Evolutionary conservation across 306 rosid species (phyloP), one percentile per base, ranked within the genome.

Genomic region (Cercis canadensis): DNA sequence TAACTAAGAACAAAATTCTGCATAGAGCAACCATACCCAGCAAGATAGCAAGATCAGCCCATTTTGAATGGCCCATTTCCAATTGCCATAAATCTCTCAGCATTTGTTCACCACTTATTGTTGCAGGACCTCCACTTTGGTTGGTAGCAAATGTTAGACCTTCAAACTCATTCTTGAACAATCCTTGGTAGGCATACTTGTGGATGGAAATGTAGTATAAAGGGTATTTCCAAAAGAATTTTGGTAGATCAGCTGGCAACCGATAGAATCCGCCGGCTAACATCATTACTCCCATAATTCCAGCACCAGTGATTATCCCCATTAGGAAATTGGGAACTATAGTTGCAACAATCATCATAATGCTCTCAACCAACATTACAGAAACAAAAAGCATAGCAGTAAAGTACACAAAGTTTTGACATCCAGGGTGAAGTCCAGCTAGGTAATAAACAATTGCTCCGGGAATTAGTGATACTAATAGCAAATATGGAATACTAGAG

Each of bases 281-380:
- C 7, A 87, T 67, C 88, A 87, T 76, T 0, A 82, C 33, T 4
- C 82, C 89, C 67, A 84, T 75, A 70, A 84, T 67, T 52, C 92
- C 92, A 16, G 87, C 69, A 13, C 92, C 92, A 0, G 75, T 36
- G 12, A 87, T 87, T 16, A 84, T 82, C 0, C 92, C 92, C 84
- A 82, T 76, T 0, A 87, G 80, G 44, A 73, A 81, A 63, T 84
- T 77, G 29, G 92, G 89, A 8, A 84, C 87, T 32, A 84, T 44
- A 37, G 74, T 79, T 6, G 89, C 87, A 7, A 84, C 76, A 61
- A 81, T 72, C 92, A 87, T 87, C 92, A 87, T 84, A 0, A 84
- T 56, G 81, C 87, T 87, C 76, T 87, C 92, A n/a, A 87, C 87
- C 24, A 87, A 39, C 87, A 77, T 64, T 66, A 82, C 74, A 62